Evolutionary conservation across 1,284 basidiomycete genomes (phyloP), one percentile per base, ranked within the genome.

Genomic region (Ustilago xerochloae): DNA sequence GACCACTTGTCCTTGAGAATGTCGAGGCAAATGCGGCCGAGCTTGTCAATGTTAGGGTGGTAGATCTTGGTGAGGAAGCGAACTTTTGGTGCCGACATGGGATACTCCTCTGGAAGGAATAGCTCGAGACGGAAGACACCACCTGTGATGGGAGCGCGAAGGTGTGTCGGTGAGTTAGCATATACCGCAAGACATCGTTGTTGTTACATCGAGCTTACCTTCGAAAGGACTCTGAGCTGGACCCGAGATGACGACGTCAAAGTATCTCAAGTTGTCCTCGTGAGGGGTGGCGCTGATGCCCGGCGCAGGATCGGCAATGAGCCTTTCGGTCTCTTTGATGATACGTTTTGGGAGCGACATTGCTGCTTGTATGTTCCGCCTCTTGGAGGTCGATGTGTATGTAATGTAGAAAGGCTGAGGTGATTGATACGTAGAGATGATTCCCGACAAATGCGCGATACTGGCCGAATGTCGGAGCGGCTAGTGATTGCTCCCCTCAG

Each of bases 1-100:
- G 94, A 97, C 96, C 96, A 99, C 88, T 97, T 98, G 87, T 99
- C 96, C 88, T 98, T 98, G 81, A 98, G 87, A 81, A 99, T 99
- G 85, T 99, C 97, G 68, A 99, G 87, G 85, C 97, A 99, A 86
- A 99, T 99, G 24, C 96, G 90, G 28, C 96, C 96, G 41, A 99
- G 91, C 86, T 98, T 98, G 86, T 98, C 95, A 86, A 99, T 99
- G 86, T 99, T 99, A 35, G 97, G 97, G 86, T 99, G 97, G 88
- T 99, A 99, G 88, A 99, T 97, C 91, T 97, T 97, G 69, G 96
- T 98, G 78, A 98, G 87, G 88, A 99, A 99, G 73, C 97, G 90
- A 62, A 99, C 97, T 87, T 98, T 99, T 30, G 97, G 97, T 0
- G 97, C 95, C 54, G 92, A 92, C 96, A 99, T 98, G 1, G 96